phyloP scores from a whole-genome alignment of 2,329 filamentous ascomycete genomes.

The Xylariaceae sp. region DNA sequence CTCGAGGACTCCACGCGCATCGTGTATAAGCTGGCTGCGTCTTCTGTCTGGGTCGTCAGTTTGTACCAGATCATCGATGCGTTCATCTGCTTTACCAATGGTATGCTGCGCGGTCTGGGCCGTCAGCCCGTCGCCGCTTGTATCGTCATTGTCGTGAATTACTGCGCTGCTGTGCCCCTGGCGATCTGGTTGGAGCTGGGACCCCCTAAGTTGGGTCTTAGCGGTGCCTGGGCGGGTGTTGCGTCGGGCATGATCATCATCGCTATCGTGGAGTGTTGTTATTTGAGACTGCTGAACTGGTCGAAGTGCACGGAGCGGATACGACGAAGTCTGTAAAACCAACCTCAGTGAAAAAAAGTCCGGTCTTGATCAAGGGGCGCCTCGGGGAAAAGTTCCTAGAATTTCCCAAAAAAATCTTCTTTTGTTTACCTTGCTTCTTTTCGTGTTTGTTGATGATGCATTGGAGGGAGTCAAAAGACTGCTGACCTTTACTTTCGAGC shows the following conservation, averaged over 20 bases:
- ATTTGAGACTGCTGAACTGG: conserved; percentile 33
- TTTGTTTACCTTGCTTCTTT: background rate
- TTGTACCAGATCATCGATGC: conserved; percentile 35
- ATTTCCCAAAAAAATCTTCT: background rate
- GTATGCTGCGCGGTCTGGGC: conserved; percentile 37
- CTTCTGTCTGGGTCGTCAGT: conserved; percentile 19
- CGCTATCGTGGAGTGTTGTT: conserved; percentile 30
- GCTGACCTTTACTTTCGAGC: too few relatives aligned
- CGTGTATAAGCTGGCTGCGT: background rate
- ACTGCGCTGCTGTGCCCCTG: conserved; percentile 36
- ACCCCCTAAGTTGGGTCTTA: conserved; percentile 28
- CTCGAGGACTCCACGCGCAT: conserved; percentile 26
- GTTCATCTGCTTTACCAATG: conserved; percentile 35
- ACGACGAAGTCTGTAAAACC: background rate
- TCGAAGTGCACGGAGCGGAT: conserved; percentile 31
- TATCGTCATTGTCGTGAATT: conserved; percentile 35
- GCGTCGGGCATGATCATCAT: conserved; percentile 33
- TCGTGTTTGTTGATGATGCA: background rate
- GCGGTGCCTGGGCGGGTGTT: conserved; percentile 35
- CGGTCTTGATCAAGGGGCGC: conserved; percentile 4
- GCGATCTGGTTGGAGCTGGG: conserved; percentile 38
- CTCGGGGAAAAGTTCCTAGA: background rate
- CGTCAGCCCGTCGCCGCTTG: conserved; percentile 36
- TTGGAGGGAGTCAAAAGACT: too few relatives aligned
- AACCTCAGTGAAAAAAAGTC: background rate